Base-by-base conservation (phyloP, 306 rosid genomes). In the Chamaecrista fasciculata region DNA sequence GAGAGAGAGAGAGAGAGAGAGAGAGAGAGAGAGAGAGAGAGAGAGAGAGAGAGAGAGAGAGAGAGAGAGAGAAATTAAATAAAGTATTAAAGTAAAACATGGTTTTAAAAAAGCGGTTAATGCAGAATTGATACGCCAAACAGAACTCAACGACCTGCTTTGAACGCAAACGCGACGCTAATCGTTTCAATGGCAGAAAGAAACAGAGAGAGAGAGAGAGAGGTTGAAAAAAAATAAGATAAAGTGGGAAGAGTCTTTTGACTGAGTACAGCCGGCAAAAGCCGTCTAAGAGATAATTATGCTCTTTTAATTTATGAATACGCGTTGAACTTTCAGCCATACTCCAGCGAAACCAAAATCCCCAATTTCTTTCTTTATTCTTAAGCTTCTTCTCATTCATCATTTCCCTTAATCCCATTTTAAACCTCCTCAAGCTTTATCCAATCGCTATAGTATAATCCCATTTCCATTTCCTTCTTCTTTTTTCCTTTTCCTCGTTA, bases 201-300 rank as follows among this genome's bases (percentile, higher is more conserved):
- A 63, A 40, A 68, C 42, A 37, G 66, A 34, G 64, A 39, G 71
- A 49, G 31, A 62, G 70, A 66, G 39, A 53, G 19, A 69, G 24
- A 34, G 16, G 24, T 23, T 66, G 16, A 24, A 39, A 61, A 67
- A 3, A 19, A 47, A 73, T 29, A 8, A 56, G 67, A 37, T 20
- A 74, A 19, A 70, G 84, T 60, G 73, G 66, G 34, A 29, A 29
- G 4, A 53, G 56, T 74, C 77, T 83, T 82, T 90, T 86, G 97
- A 90, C 92, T 76, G 78, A 69, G 82, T 70, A 31, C 67, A 42
- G 95, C 89, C 96, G 95, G 91, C 92, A 66, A 69, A 57, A 79
- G 93, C 90, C 91, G 90, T 76, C 89, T 61, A 58, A 70, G 59
- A 68, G 42, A 81, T 58, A 44, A 68, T 72, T 42, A 69, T 67